Percentiles rank a stretch among this genome's conserved stretches.
Evolutionary conservation across 2,329 filamentous ascomycete species (phyloP).

Genomic region (Talaromyces sp.): DNA sequence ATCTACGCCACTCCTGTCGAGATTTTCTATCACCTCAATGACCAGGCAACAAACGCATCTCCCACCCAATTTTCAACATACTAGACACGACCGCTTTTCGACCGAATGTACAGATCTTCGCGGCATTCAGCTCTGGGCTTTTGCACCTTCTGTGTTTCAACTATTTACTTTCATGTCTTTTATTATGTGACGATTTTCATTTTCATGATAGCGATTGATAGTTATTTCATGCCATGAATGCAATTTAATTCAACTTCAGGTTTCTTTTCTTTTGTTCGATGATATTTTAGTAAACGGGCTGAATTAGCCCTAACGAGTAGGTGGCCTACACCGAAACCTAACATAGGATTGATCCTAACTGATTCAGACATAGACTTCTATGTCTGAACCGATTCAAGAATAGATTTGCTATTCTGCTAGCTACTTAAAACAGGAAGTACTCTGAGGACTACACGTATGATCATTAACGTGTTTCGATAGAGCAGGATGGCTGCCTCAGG

Average conservation of each 20-base stretch:
- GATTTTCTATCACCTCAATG: background rate
- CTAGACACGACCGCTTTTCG: background rate
- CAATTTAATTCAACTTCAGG: background rate
- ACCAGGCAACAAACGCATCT: too few species aligned
- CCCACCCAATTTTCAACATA: background rate
- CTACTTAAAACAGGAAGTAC: background rate
- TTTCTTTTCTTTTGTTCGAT: background rate
- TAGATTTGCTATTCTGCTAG: background rate
- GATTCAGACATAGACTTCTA: background rate
- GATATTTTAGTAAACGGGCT: background rate
- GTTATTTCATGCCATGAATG: background rate
- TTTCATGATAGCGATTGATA: conserved; percentile 4
- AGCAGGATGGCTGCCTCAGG: background rate
- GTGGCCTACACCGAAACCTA: background rate
- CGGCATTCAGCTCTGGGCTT: background rate
- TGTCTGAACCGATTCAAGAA: background rate
- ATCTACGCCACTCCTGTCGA: background rate
- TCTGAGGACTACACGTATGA: background rate
- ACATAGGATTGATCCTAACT: background rate
- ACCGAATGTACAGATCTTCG: background rate
- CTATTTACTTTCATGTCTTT: background rate
- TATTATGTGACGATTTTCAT: conserved; percentile 2
- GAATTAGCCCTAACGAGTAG: background rate
- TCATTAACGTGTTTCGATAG: too few species aligned
- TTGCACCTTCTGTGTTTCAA: background rate